Evolutionary conservation across 2,329 filamentous ascomycete species (phyloP), one percentile per base, ranked within the genome.

Genomic region (Parafenestella ontariensis): DNA sequence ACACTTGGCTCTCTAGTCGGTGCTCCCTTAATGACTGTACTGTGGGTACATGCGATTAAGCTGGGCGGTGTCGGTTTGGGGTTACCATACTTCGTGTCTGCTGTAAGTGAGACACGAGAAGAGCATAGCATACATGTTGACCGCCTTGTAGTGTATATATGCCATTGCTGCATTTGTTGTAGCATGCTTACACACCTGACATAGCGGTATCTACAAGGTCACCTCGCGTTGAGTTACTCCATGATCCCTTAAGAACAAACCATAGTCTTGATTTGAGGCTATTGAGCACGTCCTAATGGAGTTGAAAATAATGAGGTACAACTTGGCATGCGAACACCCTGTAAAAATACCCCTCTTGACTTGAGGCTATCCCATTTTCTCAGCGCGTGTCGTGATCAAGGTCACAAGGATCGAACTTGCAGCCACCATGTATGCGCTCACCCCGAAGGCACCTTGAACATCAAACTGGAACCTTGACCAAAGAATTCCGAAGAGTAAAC

Each of bases 1-100:
- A 75, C 72, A 3, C 58, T 73, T 0, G 73, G 74, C 0, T 73
- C 72, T 1, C 56, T 76, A 4, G 62, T 76, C 3, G 74, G 74
- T 10, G 69, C 73, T 20, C 74, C 74, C 1, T 50, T 74, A 7
- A 75, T 76, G 73, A 70, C 73, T 1, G 56, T 70, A 5, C 41
- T 73, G 6, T 77, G 74, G 74, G 68, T 76, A 3, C 59, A 69
- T 39, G 73, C 68, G 2, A 77, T 77, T 28, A 65, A 62, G 23
- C 21, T 67, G 29, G 72, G 74, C n/a, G 73, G 72, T 18, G 20
- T 59, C 1, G 69, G 63, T 0, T 21, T 76, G 28, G 74, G 74
- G 0, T 51, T 76, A 39, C 74, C 74, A 11, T 76, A 73, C 51
- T 73, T 72, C 46, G 48, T 71, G 4, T 75, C 72, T 48, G 70